phyloP scores from a whole-genome alignment of 768 basidiomycete genomes.

The Suillus paluster region DNA sequence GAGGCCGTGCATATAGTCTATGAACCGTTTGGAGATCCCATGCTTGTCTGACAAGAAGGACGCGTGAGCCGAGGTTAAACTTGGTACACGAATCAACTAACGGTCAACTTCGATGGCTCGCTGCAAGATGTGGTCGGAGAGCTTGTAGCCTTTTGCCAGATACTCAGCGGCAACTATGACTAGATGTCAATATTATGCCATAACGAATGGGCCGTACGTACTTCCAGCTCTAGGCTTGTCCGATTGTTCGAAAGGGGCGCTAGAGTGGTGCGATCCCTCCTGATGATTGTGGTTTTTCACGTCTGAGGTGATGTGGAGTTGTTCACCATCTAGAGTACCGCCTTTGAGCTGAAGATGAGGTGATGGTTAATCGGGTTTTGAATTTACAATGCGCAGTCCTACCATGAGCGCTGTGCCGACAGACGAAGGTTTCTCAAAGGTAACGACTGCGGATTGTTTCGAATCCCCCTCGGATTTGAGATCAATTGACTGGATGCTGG shows the following conservation, averaged over 20 bases:
- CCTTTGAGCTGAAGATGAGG: conserved; percentile 59
- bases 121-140: conserved; percentile 79
- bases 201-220: conserved; percentile 37
- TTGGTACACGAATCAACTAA: conserved; percentile 29
- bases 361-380: neutral
- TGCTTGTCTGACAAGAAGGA: conserved; percentile 57
- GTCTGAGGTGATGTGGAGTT: conserved; percentile 74
- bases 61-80: neutral
- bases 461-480: conserved; percentile 45
- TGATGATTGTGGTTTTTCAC: conserved; percentile 59
- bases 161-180: conserved; percentile 86
- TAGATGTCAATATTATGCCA: conserved; percentile 2
- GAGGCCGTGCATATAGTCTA: conserved; percentile 74
- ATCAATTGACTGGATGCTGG: conserved; percentile 72
- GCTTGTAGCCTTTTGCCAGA: conserved; percentile 84
- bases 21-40: conserved; percentile 88
- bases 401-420: conserved; percentile 89
- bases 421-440: conserved; percentile 84
- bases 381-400: conserved; percentile 3
- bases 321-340: conserved; percentile 73
- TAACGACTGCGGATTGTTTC: conserved; percentile 62
- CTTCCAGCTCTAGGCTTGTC: conserved; percentile 93
- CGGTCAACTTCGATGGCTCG: conserved; percentile 83
- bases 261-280: conserved; percentile 42
- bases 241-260: conserved; percentile 67